Base-by-base conservation (phyloP, 1,284 basidiomycete genomes). In the Heliocybe sulcata region DNA sequence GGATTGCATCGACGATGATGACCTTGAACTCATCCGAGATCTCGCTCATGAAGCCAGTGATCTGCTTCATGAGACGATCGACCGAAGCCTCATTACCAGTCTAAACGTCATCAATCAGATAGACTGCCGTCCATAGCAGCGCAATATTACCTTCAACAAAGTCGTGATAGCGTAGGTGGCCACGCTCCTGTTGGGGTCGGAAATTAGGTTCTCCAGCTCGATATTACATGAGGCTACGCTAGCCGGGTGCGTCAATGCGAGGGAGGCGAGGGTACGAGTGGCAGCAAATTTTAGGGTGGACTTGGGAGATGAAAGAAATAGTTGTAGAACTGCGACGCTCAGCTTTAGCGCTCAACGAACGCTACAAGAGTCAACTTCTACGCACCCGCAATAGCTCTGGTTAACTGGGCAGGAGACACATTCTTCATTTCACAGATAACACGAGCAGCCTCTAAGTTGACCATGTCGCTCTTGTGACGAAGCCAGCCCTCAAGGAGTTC, bases 1-100 rank as follows among this genome's bases (percentile, higher is more conserved):
- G 92, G 67, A 99, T 97, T 52, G 97, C 97, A 60, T 98, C 94
- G 59, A 99, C 96, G 54, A 99, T 97, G 72, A 99, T 97, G 67
- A 99, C 94, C 79, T 99, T 99, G 84, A 99, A 99, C 73, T 99
- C 97, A 72, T 99, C 97, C 62, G 92, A 96, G 72, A 99, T 99
- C 72, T 99, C 97, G 60, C 90, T 83, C 95, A 99, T 98, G 79
- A 99, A 99, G 51, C 93, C 90, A 53, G 93, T 92, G 67, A 99
- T 99, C 74, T 99, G 96, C 72, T 99, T 99, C 88, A 99, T 99
- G 61, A 99, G 83, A 55, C 97, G 87, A 73, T 99, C 97, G 31
- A 99, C 97, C 1, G 94, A 97, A 3, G 94, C 94, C 73, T 99
- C 97, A 71, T 98, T 99, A 35, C 97, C 97, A 35, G 97, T 99